phyloP scores from a whole-genome alignment of 1,284 basidiomycete species.

The Bondarzewia mesenterica region DNA sequence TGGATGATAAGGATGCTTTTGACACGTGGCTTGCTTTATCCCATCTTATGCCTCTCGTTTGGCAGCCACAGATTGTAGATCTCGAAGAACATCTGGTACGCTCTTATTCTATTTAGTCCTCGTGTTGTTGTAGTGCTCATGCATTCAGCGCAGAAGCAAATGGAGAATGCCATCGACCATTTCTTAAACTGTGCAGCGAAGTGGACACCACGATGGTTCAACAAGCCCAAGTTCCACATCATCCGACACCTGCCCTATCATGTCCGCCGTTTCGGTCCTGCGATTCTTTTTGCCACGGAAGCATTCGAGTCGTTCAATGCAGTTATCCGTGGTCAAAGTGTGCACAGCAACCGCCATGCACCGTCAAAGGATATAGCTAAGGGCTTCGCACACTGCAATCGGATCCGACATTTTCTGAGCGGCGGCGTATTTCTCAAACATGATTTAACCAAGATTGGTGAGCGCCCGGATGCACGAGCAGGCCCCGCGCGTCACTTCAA shows the following conservation, averaged over 20 bases:
- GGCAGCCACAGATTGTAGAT: slow-evolving; percentile 21
- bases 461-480: background rate
- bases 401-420: slow-evolving; percentile 29
- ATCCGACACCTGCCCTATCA: slow-evolving; percentile 15
- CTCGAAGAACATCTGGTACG: slow-evolving; percentile 11
- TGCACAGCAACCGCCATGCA: slow-evolving; percentile 35
- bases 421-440: slow-evolving; percentile 13
- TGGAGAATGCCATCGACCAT: slow-evolving; percentile 8
- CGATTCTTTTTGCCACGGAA: slow-evolving; percentile 22
- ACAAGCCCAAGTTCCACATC: slow-evolving; percentile 21
- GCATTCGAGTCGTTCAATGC: slow-evolving; percentile 39
- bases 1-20: slow-evolving; percentile 11
- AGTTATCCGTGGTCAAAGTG: slow-evolving; percentile 30
- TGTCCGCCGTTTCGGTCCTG: slow-evolving; percentile 13
- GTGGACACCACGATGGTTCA: slow-evolving; percentile 17
- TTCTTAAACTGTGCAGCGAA: slow-evolving; percentile 11
- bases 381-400: slow-evolving; percentile 25
- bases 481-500: background rate
- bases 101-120: background rate
- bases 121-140: background rate
- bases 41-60: slow-evolving; percentile 17
- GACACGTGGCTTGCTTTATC: slow-evolving; percentile 19
- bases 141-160: background rate
- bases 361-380: slow-evolving; percentile 33
- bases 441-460: background rate